These are phyloP conservation scores for Claviceps capensis DNA, from an alignment of 2,329 filamentous ascomycete genomes.

Conservation along the genomic window DNA sequence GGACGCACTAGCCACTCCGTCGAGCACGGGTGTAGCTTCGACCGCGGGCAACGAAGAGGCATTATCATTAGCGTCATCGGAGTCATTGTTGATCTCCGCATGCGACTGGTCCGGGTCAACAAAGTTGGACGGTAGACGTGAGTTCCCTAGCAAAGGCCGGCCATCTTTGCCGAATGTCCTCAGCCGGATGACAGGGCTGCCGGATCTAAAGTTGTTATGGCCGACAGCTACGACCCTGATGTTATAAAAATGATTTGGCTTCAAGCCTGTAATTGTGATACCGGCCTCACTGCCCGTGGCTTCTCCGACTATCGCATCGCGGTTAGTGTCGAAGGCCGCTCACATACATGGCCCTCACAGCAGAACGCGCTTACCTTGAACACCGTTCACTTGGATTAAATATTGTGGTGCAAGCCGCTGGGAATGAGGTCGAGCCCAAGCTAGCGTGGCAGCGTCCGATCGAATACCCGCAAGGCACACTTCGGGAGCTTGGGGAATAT, in stretches of 20 bases:
- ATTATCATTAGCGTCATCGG: conserved; percentile 32
- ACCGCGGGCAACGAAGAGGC: conserved; percentile 38
- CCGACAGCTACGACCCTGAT: conserved; percentile 87
- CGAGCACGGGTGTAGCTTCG: conserved; percentile 48
- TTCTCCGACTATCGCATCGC: conserved; percentile 55
- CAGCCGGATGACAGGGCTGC: conserved; percentile 72
- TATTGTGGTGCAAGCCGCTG: conserved; percentile 68
- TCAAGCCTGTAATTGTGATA: conserved; percentile 81
- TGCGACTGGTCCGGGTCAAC: conserved; percentile 35
- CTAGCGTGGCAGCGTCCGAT: conserved; percentile 73
- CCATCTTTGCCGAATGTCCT: conserved; percentile 58
- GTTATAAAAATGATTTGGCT: conserved; percentile 82
- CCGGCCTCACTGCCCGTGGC: conserved; percentile 42
- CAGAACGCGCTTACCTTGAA: conserved; percentile 52
- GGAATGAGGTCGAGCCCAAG: conserved; percentile 66
- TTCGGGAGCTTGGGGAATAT: conserved; percentile 80
- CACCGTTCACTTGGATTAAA: conserved; percentile 84
- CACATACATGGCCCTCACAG: background rate
- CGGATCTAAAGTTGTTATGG: conserved; percentile 81
- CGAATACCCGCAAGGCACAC: conserved; percentile 85
- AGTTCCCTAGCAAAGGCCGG: conserved; percentile 44
- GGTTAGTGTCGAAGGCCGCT: background rate
- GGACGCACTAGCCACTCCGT: conserved; percentile 44
- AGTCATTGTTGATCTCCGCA: conserved; percentile 26
- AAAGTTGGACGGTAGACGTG: conserved; percentile 42